phyloP scores from a whole-genome alignment of 331 rosid species.

The Saraca asoca region DNA sequence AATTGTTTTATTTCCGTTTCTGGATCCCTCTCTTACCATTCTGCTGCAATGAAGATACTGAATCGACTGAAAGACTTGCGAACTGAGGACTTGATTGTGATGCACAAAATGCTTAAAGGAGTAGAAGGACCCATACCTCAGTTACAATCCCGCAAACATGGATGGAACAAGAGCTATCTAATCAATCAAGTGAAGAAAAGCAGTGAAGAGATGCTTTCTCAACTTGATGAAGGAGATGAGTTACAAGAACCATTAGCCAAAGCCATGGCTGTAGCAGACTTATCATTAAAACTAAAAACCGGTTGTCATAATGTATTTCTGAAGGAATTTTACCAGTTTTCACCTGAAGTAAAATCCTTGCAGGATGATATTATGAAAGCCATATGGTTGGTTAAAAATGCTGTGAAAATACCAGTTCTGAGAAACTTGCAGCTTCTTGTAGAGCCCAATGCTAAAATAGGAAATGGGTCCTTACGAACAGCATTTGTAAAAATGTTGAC shows the following conservation, averaged over 20 bases:
- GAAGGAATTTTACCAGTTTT: slow-evolving; percentile 52
- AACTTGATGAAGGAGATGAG: slow-evolving; percentile 49
- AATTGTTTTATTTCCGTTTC: slow-evolving; percentile 36
- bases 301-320: slow-evolving; percentile 47
- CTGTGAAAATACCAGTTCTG: slow-evolving; percentile 42
- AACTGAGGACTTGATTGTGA: slow-evolving; percentile 54
- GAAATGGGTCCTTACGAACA: slow-evolving; percentile 45
- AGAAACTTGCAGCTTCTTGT: slow-evolving; percentile 54
- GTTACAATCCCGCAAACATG: slow-evolving; percentile 46
- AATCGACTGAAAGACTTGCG: slow-evolving; percentile 49
- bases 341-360: slow-evolving; percentile 61
- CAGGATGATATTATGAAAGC: slow-evolving; percentile 73
- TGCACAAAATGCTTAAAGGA: slow-evolving; percentile 66
- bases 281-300: slow-evolving; percentile 53
- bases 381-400: slow-evolving; percentile 54
- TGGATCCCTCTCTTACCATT: slow-evolving; percentile 35
- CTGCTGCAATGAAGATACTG: slow-evolving; percentile 49
- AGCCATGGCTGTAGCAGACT: slow-evolving; percentile 81
- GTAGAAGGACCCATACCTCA: slow-evolving; percentile 42
- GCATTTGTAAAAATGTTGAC: slow-evolving; percentile 58
- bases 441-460: slow-evolving; percentile 55
- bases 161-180: slow-evolving; percentile 46
- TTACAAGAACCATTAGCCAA: slow-evolving; percentile 66
- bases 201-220: slow-evolving; percentile 54
- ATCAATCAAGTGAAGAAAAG: slow-evolving; percentile 43